These are phyloP conservation scores for Xylariaceae sp. DNA, from an alignment of 2,329 filamentous ascomycete genomes.

Conservation along the genomic window DNA sequence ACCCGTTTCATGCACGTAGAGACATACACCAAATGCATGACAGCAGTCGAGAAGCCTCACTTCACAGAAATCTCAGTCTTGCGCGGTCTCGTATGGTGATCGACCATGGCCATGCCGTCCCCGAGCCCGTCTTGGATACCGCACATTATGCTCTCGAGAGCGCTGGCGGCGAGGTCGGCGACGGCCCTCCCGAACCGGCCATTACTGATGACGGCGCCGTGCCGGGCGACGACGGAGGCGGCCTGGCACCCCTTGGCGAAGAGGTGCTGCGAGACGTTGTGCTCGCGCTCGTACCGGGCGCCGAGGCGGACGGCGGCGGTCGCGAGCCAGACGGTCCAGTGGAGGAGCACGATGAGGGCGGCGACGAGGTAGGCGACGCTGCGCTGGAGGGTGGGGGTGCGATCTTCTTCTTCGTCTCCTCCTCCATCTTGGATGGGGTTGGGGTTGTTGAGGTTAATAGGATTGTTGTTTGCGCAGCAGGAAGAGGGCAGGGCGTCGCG, in stretches of 20 bases:
- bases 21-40: too few relatives aligned
- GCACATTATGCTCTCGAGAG: slow-evolving; percentile 57
- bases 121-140: slow-evolving; percentile 62
- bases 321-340: slow-evolving; percentile 56
- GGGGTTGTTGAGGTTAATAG: too few relatives aligned
- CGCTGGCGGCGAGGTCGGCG: slow-evolving; percentile 53
- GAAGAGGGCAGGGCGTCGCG: slow-evolving; percentile 43
- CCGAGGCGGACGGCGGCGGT: slow-evolving; percentile 43
- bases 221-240: slow-evolving; percentile 48
- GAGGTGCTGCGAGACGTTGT: slow-evolving; percentile 57
- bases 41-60: neutral
- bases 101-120: slow-evolving; percentile 25
- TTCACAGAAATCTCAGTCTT: neutral
- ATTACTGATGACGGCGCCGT: slow-evolving; percentile 54
- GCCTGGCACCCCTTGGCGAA: slow-evolving; percentile 46
- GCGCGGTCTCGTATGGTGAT: slow-evolving; percentile 18
- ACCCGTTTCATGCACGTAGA: too few relatives aligned
- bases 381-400: slow-evolving; percentile 51
- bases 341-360: slow-evolving; percentile 52
- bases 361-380: slow-evolving; percentile 51
- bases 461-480: too few relatives aligned
- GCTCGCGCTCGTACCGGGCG: slow-evolving; percentile 59
- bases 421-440: too few relatives aligned
- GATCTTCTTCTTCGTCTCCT: neutral
- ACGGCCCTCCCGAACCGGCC: slow-evolving; percentile 58